phyloP scores from a whole-genome alignment of 768 basidiomycete genomes.

The Kwoniella europaea region DNA sequence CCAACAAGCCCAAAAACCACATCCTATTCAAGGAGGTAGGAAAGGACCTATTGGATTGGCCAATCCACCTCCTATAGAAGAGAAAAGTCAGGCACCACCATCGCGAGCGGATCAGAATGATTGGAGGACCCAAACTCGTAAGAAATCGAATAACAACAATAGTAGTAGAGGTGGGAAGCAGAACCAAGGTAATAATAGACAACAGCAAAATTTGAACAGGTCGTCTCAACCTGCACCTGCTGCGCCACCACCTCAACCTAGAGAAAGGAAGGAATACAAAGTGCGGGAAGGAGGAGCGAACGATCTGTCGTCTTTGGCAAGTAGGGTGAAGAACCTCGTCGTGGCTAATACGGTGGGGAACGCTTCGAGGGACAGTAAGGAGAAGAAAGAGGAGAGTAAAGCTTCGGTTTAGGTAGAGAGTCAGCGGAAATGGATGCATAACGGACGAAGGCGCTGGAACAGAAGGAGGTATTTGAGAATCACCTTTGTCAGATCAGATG shows the following conservation, averaged over 20 bases:
- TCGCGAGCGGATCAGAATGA: constrained; percentile 12
- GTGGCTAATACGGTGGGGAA: constrained; percentile 33
- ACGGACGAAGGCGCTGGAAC: too few relatives aligned
- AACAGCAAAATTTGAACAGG: constrained; percentile 3
- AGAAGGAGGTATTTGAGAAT: too few relatives aligned
- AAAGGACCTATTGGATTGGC: constrained; percentile 42
- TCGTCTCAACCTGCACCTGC: not conserved
- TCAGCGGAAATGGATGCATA: too few relatives aligned
- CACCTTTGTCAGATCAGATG: too few relatives aligned
- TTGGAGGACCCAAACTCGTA: constrained; percentile 6
- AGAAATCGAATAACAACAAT: not conserved
- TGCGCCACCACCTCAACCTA: constrained; percentile 14
- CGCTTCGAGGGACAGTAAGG: constrained; percentile 12
- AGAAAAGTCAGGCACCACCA: not conserved
- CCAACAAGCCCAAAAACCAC: constrained; percentile 17
- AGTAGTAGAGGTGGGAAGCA: not conserved
- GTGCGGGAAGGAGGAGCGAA: constrained; percentile 42
- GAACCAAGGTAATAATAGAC: not conserved
- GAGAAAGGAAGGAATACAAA: constrained; percentile 44
- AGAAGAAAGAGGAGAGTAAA: constrained; percentile 2
- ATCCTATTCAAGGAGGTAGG: constrained; percentile 39
- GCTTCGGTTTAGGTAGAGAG: constrained; percentile 1
- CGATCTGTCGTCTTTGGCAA: constrained; percentile 37
- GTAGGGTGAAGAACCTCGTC: constrained; percentile 38
- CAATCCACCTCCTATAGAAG: constrained; percentile 34